phyloP scores from a whole-genome alignment of 345 rosid species.

The Noccaea caerulescens region DNA sequence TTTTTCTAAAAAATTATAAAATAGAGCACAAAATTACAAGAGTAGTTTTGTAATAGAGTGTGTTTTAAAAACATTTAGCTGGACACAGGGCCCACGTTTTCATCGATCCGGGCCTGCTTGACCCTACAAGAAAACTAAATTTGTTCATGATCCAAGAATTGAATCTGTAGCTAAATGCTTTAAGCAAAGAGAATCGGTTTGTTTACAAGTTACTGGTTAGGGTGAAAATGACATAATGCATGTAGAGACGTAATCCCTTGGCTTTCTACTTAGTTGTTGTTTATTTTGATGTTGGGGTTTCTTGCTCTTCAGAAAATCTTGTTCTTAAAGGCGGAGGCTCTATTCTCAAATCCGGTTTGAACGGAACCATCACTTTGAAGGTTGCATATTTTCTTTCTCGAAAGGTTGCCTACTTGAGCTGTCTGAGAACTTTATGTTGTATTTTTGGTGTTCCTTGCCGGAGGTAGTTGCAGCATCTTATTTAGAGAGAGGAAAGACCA shows the following conservation, averaged over 20 bases:
- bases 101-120: too few species aligned
- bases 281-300: conserved; percentile 23
- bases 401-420: conserved; percentile 26
- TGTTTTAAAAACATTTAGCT: too few species aligned
- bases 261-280: conserved; percentile 28
- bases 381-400: conserved; percentile 44
- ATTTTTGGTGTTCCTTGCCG: background rate
- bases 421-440: conserved; percentile 23
- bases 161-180: too few species aligned
- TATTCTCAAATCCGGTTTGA: conserved; percentile 97
- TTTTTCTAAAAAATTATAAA: too few species aligned
- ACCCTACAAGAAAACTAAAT: too few species aligned
- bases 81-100: too few species aligned
- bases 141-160: too few species aligned
- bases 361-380: conserved; percentile 89
- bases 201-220: background rate
- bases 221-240: conserved; percentile 14
- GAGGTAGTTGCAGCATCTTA: conserved; percentile 21
- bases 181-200: background rate
- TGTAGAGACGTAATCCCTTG: conserved; percentile 19
- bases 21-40: too few species aligned
- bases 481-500: conserved; percentile 11
- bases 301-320: conserved; percentile 72
- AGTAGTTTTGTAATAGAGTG: too few species aligned
- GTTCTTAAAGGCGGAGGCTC: conserved; percentile 97